Evolutionary conservation across 1,284 basidiomycete genomes (phyloP).

Genomic region (Tilletia horrida): DNA sequence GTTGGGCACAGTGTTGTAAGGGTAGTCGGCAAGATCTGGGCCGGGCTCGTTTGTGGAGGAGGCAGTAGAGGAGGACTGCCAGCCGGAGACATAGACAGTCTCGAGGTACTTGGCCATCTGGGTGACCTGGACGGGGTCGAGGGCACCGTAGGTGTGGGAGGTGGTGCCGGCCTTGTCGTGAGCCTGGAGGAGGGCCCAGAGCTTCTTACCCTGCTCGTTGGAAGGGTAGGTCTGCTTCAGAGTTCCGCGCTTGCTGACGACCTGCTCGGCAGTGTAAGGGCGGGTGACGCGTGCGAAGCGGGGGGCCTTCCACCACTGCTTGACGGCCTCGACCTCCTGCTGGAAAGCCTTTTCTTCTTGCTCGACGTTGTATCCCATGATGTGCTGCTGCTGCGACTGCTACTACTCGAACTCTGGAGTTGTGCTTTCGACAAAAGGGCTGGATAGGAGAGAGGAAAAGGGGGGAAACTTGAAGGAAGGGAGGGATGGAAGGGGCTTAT

Average conservation of each 20-base stretch:
- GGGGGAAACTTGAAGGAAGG: neutral
- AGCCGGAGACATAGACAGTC: slow-evolving; percentile 55
- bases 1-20: slow-evolving; percentile 65
- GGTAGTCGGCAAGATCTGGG: slow-evolving; percentile 60
- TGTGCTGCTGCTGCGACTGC: slow-evolving; percentile 2
- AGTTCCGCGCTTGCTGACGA: slow-evolving; percentile 89
- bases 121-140: slow-evolving; percentile 88
- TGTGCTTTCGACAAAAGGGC: slow-evolving; percentile 1
- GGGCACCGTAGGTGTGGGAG: slow-evolving; percentile 91
- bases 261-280: slow-evolving; percentile 87
- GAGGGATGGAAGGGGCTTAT: neutral
- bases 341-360: slow-evolving; percentile 62
- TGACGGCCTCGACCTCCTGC: slow-evolving; percentile 76
- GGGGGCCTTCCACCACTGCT: slow-evolving; percentile 87
- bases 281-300: slow-evolving; percentile 80
- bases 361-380: slow-evolving; percentile 33
- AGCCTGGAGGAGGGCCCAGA: slow-evolving; percentile 68
- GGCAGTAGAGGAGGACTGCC: slow-evolving; percentile 53
- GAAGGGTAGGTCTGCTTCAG: slow-evolving; percentile 82
- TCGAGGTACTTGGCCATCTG: slow-evolving; percentile 56
- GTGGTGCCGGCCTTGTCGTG: slow-evolving; percentile 62
- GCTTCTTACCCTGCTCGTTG: slow-evolving; percentile 79
- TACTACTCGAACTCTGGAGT: too few species aligned
- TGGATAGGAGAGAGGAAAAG: slow-evolving; percentile 7
- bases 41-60: slow-evolving; percentile 55